These are phyloP conservation scores for Fistulifera pelliculosa DNA, from an alignment of 108 stramenopile species.

Conservation along the genomic window DNA sequence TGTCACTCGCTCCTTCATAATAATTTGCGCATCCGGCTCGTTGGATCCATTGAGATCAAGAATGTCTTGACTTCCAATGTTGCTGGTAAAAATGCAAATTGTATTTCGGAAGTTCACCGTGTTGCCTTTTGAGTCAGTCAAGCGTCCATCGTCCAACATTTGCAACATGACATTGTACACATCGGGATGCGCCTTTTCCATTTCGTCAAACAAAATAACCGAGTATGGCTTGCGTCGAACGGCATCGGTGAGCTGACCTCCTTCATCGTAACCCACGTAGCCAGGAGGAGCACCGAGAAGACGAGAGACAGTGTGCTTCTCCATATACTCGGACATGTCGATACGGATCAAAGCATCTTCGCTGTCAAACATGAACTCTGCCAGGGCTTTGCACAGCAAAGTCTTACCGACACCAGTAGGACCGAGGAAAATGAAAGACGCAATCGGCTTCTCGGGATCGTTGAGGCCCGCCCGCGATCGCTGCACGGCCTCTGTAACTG, in stretches of 20 bases:
- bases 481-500: conserved; percentile 87
- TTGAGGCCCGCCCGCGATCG: conserved; percentile 88
- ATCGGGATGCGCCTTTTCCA: conserved; percentile 98
- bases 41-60: conserved; percentile 58
- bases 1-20: conserved; percentile 57
- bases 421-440: conserved; percentile 87
- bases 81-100: conserved; percentile 94
- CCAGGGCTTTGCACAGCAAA: conserved; percentile 90
- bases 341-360: conserved; percentile 89
- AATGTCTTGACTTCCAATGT: conserved; percentile 91
- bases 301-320: conserved; percentile 90
- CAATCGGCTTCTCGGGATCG: conserved; percentile 85
- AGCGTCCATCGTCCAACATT: conserved; percentile 95
- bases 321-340: conserved; percentile 98
- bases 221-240: conserved; percentile 93
- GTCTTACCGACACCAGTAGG: conserved; percentile 91
- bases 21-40: conserved; percentile 31
- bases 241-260: conserved; percentile 98
- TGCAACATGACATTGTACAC: conserved; percentile 97
- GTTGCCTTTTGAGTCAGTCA: conserved; percentile 96
- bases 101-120: conserved; percentile 93
- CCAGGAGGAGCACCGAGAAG: conserved; percentile 94
- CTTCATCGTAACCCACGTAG: conserved; percentile 98
- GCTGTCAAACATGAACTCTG: conserved; percentile 88
- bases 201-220: conserved; percentile 95